These are phyloP conservation scores for Teratosphaeria gauchensis DNA, from an alignment of 2,329 filamentous ascomycete species.

Conservation along the genomic window DNA sequence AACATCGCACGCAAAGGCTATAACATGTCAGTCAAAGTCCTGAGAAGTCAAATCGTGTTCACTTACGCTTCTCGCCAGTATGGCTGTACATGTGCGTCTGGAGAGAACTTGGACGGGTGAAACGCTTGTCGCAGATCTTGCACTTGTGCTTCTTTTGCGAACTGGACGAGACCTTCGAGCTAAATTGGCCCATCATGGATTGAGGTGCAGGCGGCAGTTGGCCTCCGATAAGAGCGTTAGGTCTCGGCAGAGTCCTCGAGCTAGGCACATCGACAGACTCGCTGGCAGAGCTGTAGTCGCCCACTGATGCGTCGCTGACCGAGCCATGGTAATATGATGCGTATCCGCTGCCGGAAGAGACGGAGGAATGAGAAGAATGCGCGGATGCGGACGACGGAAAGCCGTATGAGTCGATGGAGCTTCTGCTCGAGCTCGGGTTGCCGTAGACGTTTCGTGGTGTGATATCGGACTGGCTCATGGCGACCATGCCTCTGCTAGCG, in stretches of 20 bases:
- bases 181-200: slow-evolving; percentile 98
- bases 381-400: slow-evolving; percentile 57
- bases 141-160: slow-evolving; percentile 99
- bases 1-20: slow-evolving; percentile 89
- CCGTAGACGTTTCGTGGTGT: slow-evolving; percentile 87
- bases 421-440: slow-evolving; percentile 50
- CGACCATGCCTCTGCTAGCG: slow-evolving; percentile 87
- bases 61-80: slow-evolving; percentile 92
- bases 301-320: slow-evolving; percentile 68
- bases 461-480: slow-evolving; percentile 75
- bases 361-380: slow-evolving; percentile 79
- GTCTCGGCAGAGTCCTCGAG: slow-evolving; percentile 74
- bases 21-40: slow-evolving; percentile 6
- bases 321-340: slow-evolving; percentile 78
- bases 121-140: slow-evolving; percentile 97
- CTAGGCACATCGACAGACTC: slow-evolving; percentile 71
- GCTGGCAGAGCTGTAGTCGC: slow-evolving; percentile 87
- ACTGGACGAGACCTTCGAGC: slow-evolving; percentile 88
- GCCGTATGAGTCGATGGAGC: slow-evolving; percentile 77
- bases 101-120: slow-evolving; percentile 84
- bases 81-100: slow-evolving; percentile 99
- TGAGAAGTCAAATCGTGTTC: not conserved
- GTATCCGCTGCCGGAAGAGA: slow-evolving; percentile 73
- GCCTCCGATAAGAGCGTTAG: slow-evolving; percentile 53
- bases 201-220: slow-evolving; percentile 73